phyloP scores from a whole-genome alignment of 2,329 filamentous ascomycete genomes.

The Parastagonospora nodorum region DNA sequence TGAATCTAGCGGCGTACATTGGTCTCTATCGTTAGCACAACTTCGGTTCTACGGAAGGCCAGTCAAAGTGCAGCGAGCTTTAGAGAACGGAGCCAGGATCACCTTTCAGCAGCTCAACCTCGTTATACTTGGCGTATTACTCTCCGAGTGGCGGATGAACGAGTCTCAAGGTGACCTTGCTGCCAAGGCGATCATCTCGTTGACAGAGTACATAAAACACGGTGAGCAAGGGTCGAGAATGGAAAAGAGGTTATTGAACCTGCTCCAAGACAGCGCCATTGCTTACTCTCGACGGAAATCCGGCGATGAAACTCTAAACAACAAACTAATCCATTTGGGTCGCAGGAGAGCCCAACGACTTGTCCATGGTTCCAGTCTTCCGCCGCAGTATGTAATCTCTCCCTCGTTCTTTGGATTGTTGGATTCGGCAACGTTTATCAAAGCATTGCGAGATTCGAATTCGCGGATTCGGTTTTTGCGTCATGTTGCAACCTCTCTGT shows the following conservation, averaged over 20 bases:
- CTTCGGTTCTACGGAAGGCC: constrained; percentile 9
- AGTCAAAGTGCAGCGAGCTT: not conserved
- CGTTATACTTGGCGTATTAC: not conserved
- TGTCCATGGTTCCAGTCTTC: not conserved
- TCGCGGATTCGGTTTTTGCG: not conserved
- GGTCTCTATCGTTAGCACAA: constrained; percentile 11
- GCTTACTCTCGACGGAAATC: too few relatives aligned
- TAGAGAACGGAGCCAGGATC: not conserved
- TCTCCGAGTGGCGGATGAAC: not conserved
- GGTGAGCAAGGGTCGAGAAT: too few relatives aligned
- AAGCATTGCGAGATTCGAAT: not conserved
- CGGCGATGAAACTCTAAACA: not conserved
- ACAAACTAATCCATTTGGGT: not conserved
- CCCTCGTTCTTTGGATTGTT: not conserved
- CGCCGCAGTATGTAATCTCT: not conserved
- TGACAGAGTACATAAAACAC: not conserved
- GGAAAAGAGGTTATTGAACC: too few relatives aligned
- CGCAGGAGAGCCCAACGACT: not conserved
- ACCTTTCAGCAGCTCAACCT: constrained; percentile 1
- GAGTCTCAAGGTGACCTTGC: too few relatives aligned
- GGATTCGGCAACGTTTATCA: not conserved
- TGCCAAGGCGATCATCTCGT: not conserved
- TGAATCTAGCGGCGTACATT: constrained; percentile 3
- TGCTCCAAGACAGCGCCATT: too few relatives aligned
- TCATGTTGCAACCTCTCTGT: not conserved